These are phyloP conservation scores for Kurtzmaniella natalensis DNA, from an alignment of 1,139 yeast species.

Conservation along the genomic window DNA sequence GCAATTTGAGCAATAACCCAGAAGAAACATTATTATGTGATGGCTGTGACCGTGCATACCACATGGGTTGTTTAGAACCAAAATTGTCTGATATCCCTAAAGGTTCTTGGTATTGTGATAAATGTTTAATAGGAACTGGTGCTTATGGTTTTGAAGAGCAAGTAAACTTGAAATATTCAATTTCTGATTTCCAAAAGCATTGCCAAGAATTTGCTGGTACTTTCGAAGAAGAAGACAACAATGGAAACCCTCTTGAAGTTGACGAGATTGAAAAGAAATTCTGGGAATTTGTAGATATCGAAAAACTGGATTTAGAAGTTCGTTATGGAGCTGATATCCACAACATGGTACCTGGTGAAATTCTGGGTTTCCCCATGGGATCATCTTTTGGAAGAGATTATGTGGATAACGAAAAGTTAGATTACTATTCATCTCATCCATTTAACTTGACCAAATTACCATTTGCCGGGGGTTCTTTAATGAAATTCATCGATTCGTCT, in stretches of 20 bases:
- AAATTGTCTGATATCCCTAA: constrained; percentile 47
- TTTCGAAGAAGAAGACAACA: constrained; percentile 28
- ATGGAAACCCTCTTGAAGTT: constrained; percentile 29
- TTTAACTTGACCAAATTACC: constrained; percentile 69
- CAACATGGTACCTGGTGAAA: constrained; percentile 53
- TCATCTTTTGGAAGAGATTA: no score
- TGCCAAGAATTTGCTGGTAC: constrained; percentile 49
- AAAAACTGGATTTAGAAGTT: constrained; percentile 48
- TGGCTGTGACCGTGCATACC: constrained; percentile 69
- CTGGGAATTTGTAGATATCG: constrained; percentile 52
- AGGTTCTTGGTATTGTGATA: constrained; percentile 75
- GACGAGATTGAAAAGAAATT: constrained; percentile 51
- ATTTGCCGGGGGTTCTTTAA: constrained; percentile 57
- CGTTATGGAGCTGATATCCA: constrained; percentile 80
- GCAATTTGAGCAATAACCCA: constrained; percentile 49
- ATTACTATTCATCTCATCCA: constrained; percentile 48
- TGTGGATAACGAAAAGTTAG: constrained; percentile 5
- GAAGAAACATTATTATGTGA: constrained; percentile 58
- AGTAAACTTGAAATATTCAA: constrained; percentile 48
- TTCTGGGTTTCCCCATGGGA: constrained; percentile 61
- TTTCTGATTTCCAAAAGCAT: constrained; percentile 55
- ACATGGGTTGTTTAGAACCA: constrained; percentile 57
- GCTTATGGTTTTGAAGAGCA: constrained; percentile 88
- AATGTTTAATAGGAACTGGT: constrained; percentile 80
- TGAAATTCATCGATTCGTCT: constrained; percentile 54